Evolutionary conservation across 352 stramenopile species (phyloP).

Genomic region (Pythium oligandrum): DNA sequence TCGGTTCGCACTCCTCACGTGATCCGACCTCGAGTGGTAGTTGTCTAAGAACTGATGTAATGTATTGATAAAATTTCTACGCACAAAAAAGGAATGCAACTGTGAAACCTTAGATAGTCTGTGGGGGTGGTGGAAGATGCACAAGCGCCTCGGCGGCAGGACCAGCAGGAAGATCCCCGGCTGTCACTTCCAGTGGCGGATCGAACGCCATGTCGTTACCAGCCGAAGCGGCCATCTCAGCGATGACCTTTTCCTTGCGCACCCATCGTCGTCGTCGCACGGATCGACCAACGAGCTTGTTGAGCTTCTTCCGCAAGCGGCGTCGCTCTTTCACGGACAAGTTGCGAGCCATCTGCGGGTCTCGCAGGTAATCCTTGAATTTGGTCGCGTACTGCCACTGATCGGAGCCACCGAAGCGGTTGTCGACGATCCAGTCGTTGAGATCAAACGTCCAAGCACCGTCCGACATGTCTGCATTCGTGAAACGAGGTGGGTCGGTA

Average conservation of each 20-base stretch:
- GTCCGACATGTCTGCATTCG: constrained; percentile 70
- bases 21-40: constrained; percentile 4
- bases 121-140: too few relatives aligned
- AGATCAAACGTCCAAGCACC: constrained; percentile 53
- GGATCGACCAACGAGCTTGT: constrained; percentile 73
- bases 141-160: too few relatives aligned
- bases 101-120: too few relatives aligned
- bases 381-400: constrained; percentile 85
- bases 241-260: constrained; percentile 64
- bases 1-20: constrained; percentile 67
- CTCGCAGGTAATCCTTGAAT: constrained; percentile 79
- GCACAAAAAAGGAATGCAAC: too few relatives aligned
- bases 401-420: constrained; percentile 56
- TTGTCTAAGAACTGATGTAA: not conserved
- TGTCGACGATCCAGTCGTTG: constrained; percentile 78
- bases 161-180: too few relatives aligned
- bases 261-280: constrained; percentile 78
- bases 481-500: constrained; percentile 70
- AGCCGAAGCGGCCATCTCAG: constrained; percentile 24
- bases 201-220: too few relatives aligned
- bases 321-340: constrained; percentile 47
- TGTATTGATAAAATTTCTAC: too few relatives aligned
- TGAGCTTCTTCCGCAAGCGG: constrained; percentile 76
- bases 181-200: too few relatives aligned
- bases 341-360: constrained; percentile 45